phyloP scores from a whole-genome alignment of 176 grass and related monocot genomes.

The Bromus sterilis region DNA sequence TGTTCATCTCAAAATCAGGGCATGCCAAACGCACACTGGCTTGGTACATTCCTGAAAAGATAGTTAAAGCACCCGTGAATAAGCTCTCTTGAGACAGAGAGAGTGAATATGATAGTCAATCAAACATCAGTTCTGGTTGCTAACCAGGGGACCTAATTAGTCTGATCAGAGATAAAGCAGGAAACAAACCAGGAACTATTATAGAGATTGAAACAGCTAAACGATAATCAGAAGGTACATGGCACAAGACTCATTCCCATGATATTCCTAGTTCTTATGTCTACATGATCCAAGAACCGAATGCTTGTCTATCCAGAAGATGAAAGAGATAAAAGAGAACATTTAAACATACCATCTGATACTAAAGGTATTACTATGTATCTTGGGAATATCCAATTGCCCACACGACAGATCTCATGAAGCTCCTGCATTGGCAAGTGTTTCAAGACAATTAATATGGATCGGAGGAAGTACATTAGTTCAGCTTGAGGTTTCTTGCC shows the following conservation, averaged over 20 bases:
- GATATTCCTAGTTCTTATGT: background rate
- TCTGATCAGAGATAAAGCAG: background rate
- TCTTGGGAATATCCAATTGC: conserved; percentile 43
- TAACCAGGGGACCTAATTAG: background rate
- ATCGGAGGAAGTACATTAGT: too few relatives aligned
- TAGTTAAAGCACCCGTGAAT: background rate
- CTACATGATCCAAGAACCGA: background rate
- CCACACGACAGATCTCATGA: conserved; percentile 30
- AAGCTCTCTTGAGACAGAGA: background rate
- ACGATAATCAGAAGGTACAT: background rate
- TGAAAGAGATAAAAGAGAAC: background rate
- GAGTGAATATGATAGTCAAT: background rate
- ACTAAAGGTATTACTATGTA: conserved; percentile 36
- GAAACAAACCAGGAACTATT: too few relatives aligned
- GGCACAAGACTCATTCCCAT: background rate
- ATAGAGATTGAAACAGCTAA: too few relatives aligned
- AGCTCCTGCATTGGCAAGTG: conserved; percentile 32
- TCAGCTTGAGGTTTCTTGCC: conserved; percentile 22
- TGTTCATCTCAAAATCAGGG: conserved; percentile 18
- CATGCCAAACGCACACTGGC: conserved; percentile 20
- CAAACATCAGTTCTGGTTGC: background rate
- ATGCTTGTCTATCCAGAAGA: background rate
- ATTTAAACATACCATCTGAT: conserved; percentile 22
- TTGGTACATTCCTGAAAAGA: conserved; percentile 28
- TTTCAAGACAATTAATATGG: too few relatives aligned